Conservation (phyloP, 345 rosid species). For the Gossypium sturtianum region DNA sequence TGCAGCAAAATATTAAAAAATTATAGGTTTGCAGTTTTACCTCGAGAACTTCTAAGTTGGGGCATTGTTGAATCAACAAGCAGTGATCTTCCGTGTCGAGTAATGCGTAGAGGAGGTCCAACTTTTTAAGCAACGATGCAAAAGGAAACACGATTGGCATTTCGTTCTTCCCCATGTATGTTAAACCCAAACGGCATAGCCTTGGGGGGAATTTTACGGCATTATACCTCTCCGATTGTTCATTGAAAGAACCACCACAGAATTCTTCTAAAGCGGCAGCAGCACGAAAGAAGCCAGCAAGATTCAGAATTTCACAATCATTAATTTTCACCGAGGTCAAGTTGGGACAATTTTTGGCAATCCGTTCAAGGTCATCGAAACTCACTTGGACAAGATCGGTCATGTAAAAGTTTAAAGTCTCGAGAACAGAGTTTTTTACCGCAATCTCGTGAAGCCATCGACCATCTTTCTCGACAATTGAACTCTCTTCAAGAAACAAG, state of each 20-base stretch:
- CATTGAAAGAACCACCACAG: constrained; percentile 76
- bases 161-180: constrained; percentile 65
- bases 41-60: constrained; percentile 92
- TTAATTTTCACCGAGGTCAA: constrained; percentile 71
- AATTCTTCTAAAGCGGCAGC: constrained; percentile 77
- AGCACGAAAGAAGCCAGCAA: constrained; percentile 56
- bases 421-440: constrained; percentile 55
- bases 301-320: constrained; percentile 68
- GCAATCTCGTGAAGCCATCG: constrained; percentile 93
- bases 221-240: constrained; percentile 41
- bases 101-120: constrained; percentile 85
- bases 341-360: constrained; percentile 65
- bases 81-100: constrained; percentile 86
- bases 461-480: constrained; percentile 61
- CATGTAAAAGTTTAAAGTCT: constrained; percentile 79
- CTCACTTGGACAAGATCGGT: constrained; percentile 50
- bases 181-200: constrained; percentile 64
- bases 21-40: constrained; percentile 28
- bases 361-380: constrained; percentile 61
- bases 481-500: constrained; percentile 80
- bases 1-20: constrained; percentile 3
- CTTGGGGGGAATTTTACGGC: constrained; percentile 51
- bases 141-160: constrained; percentile 75
- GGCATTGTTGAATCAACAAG: constrained; percentile 64
- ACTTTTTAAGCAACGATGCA: constrained; percentile 60